These are phyloP conservation scores for Venturia oleaginea DNA, from an alignment of 2,329 filamentous ascomycete species.

Conservation along the genomic window DNA sequence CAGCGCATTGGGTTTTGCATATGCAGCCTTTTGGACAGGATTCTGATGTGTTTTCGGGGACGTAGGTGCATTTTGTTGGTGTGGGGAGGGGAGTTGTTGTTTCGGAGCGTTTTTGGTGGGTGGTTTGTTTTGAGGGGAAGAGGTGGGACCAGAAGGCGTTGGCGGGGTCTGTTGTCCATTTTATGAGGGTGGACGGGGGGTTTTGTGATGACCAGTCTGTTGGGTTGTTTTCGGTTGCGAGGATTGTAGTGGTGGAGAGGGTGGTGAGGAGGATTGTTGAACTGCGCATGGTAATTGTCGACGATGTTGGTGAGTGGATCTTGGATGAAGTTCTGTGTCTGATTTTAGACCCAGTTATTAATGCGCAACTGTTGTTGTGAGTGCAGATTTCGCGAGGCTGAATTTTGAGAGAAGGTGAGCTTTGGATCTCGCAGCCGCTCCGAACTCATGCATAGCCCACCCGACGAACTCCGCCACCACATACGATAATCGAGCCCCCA, in stretches of 20 bases:
- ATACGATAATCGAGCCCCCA: neutral
- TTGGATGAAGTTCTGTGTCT: neutral
- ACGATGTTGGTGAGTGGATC: neutral
- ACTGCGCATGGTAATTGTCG: neutral
- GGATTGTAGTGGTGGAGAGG: neutral
- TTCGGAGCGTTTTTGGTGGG: neutral
- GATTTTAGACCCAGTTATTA: too few relatives aligned
- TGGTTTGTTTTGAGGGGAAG: neutral
- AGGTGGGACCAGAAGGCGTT: neutral
- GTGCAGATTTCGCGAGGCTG: neutral
- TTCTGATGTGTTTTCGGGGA: slow-evolving; percentile 2
- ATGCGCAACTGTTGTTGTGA: neutral
- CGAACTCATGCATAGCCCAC: neutral
- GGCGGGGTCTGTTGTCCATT: slow-evolving; percentile 6
- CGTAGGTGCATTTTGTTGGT: slow-evolving; percentile 10
- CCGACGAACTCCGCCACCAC: slow-evolving; percentile 1
- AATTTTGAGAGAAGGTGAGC: neutral
- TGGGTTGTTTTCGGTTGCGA: neutral
- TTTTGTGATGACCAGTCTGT: neutral
- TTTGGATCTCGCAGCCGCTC: neutral
- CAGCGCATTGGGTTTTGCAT: slow-evolving; percentile 3
- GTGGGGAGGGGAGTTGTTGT: neutral
- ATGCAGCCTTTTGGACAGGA: slow-evolving; percentile 5
- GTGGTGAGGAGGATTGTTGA: neutral
- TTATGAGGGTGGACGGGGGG: neutral